Percentiles rank a stretch among this genome's conserved stretches.
phyloP scores from a whole-genome alignment of 106 monocot genomes.

The Dendrobium nobile region DNA sequence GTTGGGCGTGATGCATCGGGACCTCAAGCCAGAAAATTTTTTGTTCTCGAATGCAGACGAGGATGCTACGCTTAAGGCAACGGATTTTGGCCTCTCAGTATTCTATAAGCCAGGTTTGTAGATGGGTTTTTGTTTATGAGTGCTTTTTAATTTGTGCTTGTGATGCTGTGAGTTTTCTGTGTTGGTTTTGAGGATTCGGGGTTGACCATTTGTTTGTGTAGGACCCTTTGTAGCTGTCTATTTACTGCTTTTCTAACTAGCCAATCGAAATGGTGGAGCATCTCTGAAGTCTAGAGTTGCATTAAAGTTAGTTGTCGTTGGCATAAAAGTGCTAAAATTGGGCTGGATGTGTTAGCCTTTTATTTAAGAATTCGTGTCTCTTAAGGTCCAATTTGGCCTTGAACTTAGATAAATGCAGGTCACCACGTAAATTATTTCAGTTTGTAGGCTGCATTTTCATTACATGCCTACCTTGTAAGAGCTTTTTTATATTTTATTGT shows the following conservation, averaged over 20 bases:
- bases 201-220: not conserved
- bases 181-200: not conserved
- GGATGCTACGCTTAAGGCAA: slow-evolving; percentile 70
- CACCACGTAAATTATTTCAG: not conserved
- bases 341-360: not conserved
- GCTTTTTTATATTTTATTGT: too few species aligned
- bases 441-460: not conserved
- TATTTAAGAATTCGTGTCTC: not conserved
- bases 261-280: not conserved
- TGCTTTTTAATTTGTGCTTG: not conserved
- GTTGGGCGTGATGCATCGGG: slow-evolving; percentile 86
- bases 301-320: not conserved
- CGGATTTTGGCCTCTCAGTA: slow-evolving; percentile 78
- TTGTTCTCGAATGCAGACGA: slow-evolving; percentile 54
- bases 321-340: not conserved
- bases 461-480: too few species aligned
- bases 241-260: not conserved
- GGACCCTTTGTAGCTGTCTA: not conserved
- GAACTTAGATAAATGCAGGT: not conserved
- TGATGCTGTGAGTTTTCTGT: not conserved
- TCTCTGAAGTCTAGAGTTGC: not conserved
- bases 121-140: not conserved
- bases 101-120: slow-evolving; percentile 72
- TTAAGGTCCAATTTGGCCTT: not conserved
- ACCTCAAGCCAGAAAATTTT: slow-evolving; percentile 90